These are phyloP conservation scores for Solanum medicagineum DNA, from an alignment of 257 asterid genomes.

Conservation along the genomic window DNA sequence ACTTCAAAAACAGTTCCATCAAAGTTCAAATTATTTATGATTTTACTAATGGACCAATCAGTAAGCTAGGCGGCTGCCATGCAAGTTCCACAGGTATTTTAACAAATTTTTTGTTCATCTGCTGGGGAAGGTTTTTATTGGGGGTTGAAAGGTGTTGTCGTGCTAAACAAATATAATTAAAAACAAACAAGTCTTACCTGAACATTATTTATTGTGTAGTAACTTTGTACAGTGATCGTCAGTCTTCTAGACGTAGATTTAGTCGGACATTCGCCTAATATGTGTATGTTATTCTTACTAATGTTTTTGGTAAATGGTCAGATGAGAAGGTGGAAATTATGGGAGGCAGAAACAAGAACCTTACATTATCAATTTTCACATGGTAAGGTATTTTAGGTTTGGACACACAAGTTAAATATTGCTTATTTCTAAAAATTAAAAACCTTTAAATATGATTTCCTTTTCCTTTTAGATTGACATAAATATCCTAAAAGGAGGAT, in stretches of 20 bases:
- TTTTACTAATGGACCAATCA: too few species aligned
- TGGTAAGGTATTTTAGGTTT: conserved; percentile 16
- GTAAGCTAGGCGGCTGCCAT: too few species aligned
- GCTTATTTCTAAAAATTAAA: neutral
- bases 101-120: too few species aligned
- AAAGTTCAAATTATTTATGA: too few species aligned
- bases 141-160: too few species aligned
- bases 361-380: conserved; percentile 57
- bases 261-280: neutral
- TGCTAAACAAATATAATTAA: too few species aligned
- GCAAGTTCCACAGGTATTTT: too few species aligned
- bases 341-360: conserved; percentile 84
- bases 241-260: neutral
- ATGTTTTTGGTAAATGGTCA: conserved; percentile 13
- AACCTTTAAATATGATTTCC: neutral
- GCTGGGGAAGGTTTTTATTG: too few species aligned
- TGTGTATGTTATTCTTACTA: neutral
- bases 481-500: neutral
- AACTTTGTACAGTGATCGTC: neutral
- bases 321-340: conserved; percentile 64
- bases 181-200: neutral
- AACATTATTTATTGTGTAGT: neutral
- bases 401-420: neutral
- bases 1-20: too few species aligned
- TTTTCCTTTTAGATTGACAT: too few species aligned